Percentiles rank a stretch among this genome's conserved stretches.
These are phyloP conservation scores for Mycosphaerelloides madeirae DNA, from an alignment of 2,329 filamentous ascomycete genomes.

Conservation along the genomic window DNA sequence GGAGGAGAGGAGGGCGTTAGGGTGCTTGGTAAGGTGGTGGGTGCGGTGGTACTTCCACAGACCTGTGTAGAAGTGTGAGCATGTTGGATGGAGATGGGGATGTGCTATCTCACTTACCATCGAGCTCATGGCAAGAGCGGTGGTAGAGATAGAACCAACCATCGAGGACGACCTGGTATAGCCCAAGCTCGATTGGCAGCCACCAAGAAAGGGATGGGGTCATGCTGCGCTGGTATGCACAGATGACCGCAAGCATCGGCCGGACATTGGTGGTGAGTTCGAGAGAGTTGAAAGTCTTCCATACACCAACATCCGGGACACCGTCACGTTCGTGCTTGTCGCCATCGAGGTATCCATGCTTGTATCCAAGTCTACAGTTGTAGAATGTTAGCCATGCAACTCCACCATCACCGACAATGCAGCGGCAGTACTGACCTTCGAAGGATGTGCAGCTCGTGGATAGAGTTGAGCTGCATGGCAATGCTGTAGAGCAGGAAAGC, in stretches of 20 bases:
- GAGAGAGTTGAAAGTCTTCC: slow-evolving; percentile 15
- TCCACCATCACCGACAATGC: too few relatives aligned
- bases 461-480: slow-evolving; percentile 37
- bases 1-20: slow-evolving; percentile 39
- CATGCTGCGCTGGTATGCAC: slow-evolving; percentile 12
- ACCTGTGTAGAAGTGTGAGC: too few relatives aligned
- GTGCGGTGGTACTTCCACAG: slow-evolving; percentile 19
- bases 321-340: slow-evolving; percentile 42
- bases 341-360: slow-evolving; percentile 40
- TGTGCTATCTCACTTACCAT: slow-evolving; percentile 40
- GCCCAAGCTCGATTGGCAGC: slow-evolving; percentile 37
- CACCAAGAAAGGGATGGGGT: slow-evolving; percentile 29
- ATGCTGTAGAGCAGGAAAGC: slow-evolving; percentile 38
- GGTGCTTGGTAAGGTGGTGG: slow-evolving; percentile 45
- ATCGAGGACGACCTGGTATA: slow-evolving; percentile 43
- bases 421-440: slow-evolving; percentile 27
- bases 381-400: too few relatives aligned
- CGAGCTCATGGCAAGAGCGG: slow-evolving; percentile 41
- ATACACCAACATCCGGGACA: slow-evolving; percentile 35
- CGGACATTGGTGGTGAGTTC: slow-evolving; percentile 19
- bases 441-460: slow-evolving; percentile 37
- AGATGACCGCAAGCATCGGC: slow-evolving; percentile 18
- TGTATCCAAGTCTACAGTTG: slow-evolving; percentile 25
- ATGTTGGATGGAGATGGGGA: too few relatives aligned
- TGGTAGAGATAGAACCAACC: slow-evolving; percentile 47